Percentiles rank a stretch among this genome's conserved stretches.
Evolutionary conservation across 768 basidiomycete species (phyloP).

Genomic region (Lactarius quietus): DNA sequence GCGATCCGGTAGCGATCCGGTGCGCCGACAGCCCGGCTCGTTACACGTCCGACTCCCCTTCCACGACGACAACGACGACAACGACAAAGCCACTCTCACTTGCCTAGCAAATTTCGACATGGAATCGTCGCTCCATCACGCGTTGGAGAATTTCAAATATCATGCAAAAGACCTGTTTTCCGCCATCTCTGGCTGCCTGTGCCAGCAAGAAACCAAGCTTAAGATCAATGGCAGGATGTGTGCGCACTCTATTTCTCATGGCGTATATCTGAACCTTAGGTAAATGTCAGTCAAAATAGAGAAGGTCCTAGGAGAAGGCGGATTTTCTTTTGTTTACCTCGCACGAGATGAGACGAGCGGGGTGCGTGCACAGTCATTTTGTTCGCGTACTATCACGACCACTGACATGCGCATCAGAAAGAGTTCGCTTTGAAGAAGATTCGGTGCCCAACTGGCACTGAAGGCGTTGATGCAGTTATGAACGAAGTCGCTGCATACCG

Average conservation of each 20-base stretch:
- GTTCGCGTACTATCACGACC: conserved; percentile 8
- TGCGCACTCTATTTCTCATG: conserved; percentile 39
- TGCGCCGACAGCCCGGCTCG: background rate
- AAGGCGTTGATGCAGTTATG: conserved; percentile 88
- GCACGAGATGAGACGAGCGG: conserved; percentile 85
- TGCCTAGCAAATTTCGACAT: conserved; percentile 9
- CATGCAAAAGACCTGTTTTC: conserved; percentile 79
- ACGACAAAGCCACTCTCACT: background rate
- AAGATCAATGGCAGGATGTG: conserved; percentile 97
- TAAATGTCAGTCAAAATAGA: conserved; percentile 69
- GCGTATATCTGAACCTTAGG: background rate
- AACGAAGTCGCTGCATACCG: conserved; percentile 90
- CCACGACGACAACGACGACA: background rate
- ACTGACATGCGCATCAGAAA: conserved; percentile 44
- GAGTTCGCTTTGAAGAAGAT: conserved; percentile 98
- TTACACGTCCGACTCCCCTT: background rate
- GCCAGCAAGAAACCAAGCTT: conserved; percentile 76
- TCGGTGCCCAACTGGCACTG: conserved; percentile 82
- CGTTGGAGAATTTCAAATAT: conserved; percentile 59
- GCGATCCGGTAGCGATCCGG: background rate
- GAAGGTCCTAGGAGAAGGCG: conserved; percentile 93
- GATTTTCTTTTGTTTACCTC: conserved; percentile 88
- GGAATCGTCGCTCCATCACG: conserved; percentile 30
- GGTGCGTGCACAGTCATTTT: conserved; percentile 42
- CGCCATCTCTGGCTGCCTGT: conserved; percentile 77